These are phyloP conservation scores for Chalciporus piperatus DNA, from an alignment of 768 basidiomycete species.

Conservation along the genomic window DNA sequence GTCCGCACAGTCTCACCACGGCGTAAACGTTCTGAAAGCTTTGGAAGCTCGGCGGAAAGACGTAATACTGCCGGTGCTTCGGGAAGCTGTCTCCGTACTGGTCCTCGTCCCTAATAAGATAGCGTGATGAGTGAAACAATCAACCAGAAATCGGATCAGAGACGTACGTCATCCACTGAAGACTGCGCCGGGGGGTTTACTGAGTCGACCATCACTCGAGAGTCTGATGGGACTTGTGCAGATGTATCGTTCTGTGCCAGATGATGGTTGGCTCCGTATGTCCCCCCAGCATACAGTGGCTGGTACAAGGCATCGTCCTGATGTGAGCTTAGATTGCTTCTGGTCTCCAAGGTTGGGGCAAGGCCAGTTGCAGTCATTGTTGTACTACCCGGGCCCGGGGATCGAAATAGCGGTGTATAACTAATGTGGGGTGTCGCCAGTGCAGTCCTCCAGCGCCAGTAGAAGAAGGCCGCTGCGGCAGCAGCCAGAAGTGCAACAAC, in stretches of 20 bases:
- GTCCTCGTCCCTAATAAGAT: conserved; percentile 3
- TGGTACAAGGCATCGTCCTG: not conserved
- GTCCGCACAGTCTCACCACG: conserved; percentile 1
- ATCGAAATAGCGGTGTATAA: conserved; percentile 5
- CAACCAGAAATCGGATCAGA: not conserved
- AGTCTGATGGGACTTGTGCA: not conserved
- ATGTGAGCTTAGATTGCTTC: not conserved
- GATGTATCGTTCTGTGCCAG: not conserved
- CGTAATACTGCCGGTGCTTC: not conserved
- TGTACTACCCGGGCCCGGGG: conserved; percentile 3
- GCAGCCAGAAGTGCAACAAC: conserved; percentile 14
- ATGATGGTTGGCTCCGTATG: not conserved
- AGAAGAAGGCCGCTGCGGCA: conserved; percentile 16
- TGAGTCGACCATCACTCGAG: not conserved
- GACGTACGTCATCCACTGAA: conserved; percentile 9
- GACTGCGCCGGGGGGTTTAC: not conserved
- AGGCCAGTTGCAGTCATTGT: conserved; percentile 2
- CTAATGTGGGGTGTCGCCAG: not conserved
- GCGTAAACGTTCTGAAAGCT: not conserved
- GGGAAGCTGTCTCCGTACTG: conserved; percentile 8
- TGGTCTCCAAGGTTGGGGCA: conserved; percentile 7
- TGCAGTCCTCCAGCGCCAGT: conserved; percentile 21
- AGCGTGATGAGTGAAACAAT: not conserved
- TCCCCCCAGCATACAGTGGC: not conserved
- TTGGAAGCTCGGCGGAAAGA: not conserved